Conservation (phyloP, 305 asterid species). For the Galium porrigens region DNA sequence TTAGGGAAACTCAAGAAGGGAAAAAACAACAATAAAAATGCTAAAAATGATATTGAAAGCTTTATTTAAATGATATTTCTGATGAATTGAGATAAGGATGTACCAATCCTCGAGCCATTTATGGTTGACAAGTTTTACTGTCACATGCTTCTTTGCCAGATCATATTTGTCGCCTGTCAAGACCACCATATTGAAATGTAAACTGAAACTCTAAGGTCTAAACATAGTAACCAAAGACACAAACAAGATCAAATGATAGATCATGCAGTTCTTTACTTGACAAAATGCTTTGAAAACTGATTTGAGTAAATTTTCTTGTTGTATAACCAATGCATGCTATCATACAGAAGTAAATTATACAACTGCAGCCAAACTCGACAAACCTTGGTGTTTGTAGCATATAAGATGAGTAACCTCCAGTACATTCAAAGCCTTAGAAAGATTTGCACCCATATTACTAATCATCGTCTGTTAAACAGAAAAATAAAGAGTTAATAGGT, state of each 20-base stretch:
- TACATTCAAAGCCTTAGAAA: constrained; percentile 68
- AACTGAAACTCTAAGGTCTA: constrained; percentile 1
- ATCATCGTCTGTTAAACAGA: constrained; percentile 50
- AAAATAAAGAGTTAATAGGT: no score
- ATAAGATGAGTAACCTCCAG: constrained; percentile 72
- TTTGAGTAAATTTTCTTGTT: background rate
- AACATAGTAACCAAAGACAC: background rate
- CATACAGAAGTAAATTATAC: background rate
- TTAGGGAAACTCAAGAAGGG: constrained; percentile 1
- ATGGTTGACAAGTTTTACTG: constrained; percentile 71
- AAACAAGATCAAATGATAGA: background rate
- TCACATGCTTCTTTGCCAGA: constrained; percentile 59
- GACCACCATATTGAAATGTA: constrained; percentile 10
- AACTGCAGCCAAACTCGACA: constrained; percentile 11
- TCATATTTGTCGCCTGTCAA: constrained; percentile 70
- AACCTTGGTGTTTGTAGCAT: constrained; percentile 92
- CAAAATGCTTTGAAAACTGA: background rate
- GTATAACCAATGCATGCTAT: background rate
- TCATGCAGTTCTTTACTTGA: background rate
- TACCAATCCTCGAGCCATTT: constrained; percentile 83
- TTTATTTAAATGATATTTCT: background rate
- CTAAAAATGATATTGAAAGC: background rate
- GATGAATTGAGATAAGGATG: no score
- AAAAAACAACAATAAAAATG: constrained; percentile 8
- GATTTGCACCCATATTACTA: constrained; percentile 73